Percentiles rank a stretch among this genome's conserved stretches.
Evolutionary conservation across 2,329 filamentous ascomycete genomes (phyloP).

Genomic region (Paecilomyces formosus): DNA sequence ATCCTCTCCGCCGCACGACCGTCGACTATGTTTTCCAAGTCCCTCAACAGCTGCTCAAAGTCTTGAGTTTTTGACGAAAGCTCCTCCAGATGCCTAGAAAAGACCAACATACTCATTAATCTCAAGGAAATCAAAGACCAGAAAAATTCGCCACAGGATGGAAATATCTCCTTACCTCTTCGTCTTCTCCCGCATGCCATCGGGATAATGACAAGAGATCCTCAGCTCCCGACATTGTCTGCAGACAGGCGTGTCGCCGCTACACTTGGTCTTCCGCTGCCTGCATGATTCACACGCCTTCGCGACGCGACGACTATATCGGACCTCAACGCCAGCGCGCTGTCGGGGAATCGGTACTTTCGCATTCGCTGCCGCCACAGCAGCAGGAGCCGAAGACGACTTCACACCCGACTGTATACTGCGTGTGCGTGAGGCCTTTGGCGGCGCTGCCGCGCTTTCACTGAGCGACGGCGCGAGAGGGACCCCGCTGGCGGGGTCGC

Average conservation of each 20-base stretch:
- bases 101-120: background rate
- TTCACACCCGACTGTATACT: background rate
- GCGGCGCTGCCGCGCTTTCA: background rate
- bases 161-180: conserved; percentile 21
- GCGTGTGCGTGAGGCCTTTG: background rate
- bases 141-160: background rate
- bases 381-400: background rate
- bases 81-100: conserved; percentile 25
- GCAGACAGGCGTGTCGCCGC: conserved; percentile 34
- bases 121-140: background rate
- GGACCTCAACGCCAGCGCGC: conserved; percentile 7
- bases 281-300: conserved; percentile 36
- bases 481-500: background rate
- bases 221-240: conserved; percentile 32
- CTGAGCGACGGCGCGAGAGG: background rate
- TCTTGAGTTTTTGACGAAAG: conserved; percentile 24
- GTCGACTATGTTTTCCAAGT: conserved; percentile 26
- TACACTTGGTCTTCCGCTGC: conserved; percentile 38
- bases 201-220: conserved; percentile 30
- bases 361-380: conserved; percentile 5
- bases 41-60: conserved; percentile 32
- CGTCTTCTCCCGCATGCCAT: conserved; percentile 29
- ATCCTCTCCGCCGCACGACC: conserved; percentile 27
- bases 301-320: conserved; percentile 22
- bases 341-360: conserved; percentile 27